Evolutionary conservation across 805 yeast species (phyloP), one percentile per base, ranked within the genome.

Genomic region (Hanseniaspora taiwanica): DNA sequence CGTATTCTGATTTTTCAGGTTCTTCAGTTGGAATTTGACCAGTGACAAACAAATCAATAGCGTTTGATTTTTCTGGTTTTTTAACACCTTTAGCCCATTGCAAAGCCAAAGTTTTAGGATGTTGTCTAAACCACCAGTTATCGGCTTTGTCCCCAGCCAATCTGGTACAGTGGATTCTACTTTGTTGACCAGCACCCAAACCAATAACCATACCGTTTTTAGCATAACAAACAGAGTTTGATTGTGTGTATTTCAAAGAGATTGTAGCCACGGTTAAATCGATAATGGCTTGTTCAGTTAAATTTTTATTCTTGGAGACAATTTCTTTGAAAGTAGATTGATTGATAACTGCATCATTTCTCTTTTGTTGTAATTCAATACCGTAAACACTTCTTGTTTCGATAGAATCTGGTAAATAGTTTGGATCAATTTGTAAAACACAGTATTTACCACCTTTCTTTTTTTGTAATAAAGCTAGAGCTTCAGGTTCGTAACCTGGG

Each of bases 51-150:
- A 91, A 71, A 63, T 91, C 99, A 63, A 91, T 91, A 42, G 96
- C 98, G 60, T 91, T 91, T 39, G 95, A 81, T 75, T 91, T 91
- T 62, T 91, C 98, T 48, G 97, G 96, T 69, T 96, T 84, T 76
- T 91, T 91, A 51, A 81, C 81, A 58, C 97, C 97, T 69, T 85
- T 85, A 48, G 94, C 94, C 97, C 97, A 91, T 68, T 89, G 75
- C 76, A 91, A 81, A 19, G 68, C 91, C 44, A 91, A 68, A 7
- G 91, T 97, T 60, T 70, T 76, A 51, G 97, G 97, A 66, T 91
- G 98, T 65, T 91, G 97, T 72, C 99, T 81, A 58, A 91, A 74
- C 98, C 98, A 91, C 97, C 97, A 91, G 75, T 87, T 87, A 64
- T 91, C 96, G 50, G 97, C 96, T 72, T 91, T 91, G 59, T 91